Conservation (phyloP, 805 yeast genomes). For the Starmera pachycereana region DNA sequence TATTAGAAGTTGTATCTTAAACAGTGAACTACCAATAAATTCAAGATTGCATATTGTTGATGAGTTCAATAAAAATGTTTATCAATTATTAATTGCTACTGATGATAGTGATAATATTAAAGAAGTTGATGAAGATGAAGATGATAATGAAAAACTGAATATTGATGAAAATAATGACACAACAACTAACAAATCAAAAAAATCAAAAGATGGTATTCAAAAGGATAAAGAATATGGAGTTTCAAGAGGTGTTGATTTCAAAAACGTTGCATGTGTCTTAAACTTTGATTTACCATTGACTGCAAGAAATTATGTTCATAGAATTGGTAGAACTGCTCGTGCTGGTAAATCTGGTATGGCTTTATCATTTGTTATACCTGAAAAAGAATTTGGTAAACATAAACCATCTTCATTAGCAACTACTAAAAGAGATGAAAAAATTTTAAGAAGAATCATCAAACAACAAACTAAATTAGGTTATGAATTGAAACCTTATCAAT, state of each 20-base stretch:
- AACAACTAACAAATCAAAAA: slow-evolving; percentile 13
- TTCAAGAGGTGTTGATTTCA: slow-evolving; percentile 94
- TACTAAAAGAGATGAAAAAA: slow-evolving; percentile 80
- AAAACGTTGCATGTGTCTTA: slow-evolving; percentile 90
- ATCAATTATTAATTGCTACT: slow-evolving; percentile 83
- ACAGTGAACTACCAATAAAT: slow-evolving; percentile 86
- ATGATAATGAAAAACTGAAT: slow-evolving; percentile 11
- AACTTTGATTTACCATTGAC: slow-evolving; percentile 91
- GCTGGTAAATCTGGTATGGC: slow-evolving; percentile 96
- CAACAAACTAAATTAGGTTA: slow-evolving; percentile 68
- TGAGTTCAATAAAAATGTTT: slow-evolving; percentile 85
- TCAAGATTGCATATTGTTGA: slow-evolving; percentile 93
- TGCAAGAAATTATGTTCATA: slow-evolving; percentile 81
- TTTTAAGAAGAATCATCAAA: slow-evolving; percentile 62
- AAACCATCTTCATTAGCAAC: slow-evolving; percentile 62
- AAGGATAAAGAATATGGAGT: slow-evolving; percentile 82
- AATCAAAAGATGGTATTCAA: slow-evolving; percentile 20
- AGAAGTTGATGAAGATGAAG: slow-evolving; percentile 37
- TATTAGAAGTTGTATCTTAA: slow-evolving; percentile 74
- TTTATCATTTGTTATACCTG: slow-evolving; percentile 80
- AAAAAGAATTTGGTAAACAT: slow-evolving; percentile 81
- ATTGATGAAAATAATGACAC: slow-evolving; percentile 11
- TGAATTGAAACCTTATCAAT: slow-evolving; percentile 77
- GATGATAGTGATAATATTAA: slow-evolving; percentile 67
- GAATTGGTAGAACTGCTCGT: slow-evolving; percentile 96